Percentiles rank a stretch among this genome's conserved stretches.
These are phyloP conservation scores for Starmerella etchellsii DNA, from an alignment of 805 yeast genomes.

Conservation along the genomic window DNA sequence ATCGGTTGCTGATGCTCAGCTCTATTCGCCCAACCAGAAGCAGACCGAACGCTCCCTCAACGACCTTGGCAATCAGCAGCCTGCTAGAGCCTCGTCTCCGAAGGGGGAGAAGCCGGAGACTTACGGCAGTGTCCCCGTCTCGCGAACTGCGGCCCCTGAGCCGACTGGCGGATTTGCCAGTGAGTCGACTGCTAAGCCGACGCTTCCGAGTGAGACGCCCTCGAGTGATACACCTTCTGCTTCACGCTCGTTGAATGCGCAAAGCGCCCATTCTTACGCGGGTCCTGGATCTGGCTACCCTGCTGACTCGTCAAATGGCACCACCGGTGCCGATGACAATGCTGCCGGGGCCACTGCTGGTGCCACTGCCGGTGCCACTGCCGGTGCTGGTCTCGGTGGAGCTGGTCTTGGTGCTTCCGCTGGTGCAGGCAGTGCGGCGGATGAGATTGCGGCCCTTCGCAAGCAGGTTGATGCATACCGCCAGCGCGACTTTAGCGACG, in stretches of 20 bases:
- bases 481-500: conserved; percentile 18
- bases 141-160: too few species aligned
- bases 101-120: not conserved
- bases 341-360: not conserved
- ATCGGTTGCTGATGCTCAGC: not conserved
- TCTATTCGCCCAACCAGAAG: conserved; percentile 9
- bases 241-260: too few species aligned
- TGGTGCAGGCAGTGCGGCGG: not conserved
- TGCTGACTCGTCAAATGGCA: too few species aligned
- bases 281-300: too few species aligned
- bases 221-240: too few species aligned
- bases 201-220: too few species aligned
- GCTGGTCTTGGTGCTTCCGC: too few species aligned
- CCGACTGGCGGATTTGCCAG: too few species aligned
- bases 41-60: not conserved
- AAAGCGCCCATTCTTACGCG: too few species aligned
- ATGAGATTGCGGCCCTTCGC: conserved; percentile 15
- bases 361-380: not conserved
- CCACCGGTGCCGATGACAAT: not conserved
- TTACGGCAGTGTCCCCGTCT: too few species aligned
- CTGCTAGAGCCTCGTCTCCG: not conserved
- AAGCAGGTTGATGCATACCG: conserved; percentile 14
- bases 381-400: too few species aligned
- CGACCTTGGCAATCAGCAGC: not conserved
- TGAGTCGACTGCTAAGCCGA: too few species aligned